Evolutionary conservation across 768 basidiomycete species (phyloP).

Genomic region (Crucibulum laeve): DNA sequence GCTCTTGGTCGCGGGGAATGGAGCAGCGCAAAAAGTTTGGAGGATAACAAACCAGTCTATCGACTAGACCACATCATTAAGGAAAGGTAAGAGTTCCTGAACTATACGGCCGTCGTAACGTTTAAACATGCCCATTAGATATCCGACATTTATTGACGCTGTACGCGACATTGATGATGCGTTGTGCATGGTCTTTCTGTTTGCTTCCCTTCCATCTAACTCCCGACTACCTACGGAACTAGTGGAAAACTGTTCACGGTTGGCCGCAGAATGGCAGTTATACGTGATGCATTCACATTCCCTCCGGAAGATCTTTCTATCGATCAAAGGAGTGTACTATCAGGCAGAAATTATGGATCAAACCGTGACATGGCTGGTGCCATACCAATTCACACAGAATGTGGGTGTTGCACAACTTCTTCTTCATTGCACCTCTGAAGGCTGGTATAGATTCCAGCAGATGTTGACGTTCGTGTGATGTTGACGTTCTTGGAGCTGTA

Average conservation of each 20-base stretch:
- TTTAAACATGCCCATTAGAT: constrained; percentile 44
- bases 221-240: constrained; percentile 76
- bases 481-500: constrained; percentile 97
- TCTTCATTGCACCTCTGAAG: constrained; percentile 6
- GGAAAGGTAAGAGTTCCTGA: constrained; percentile 65
- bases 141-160: constrained; percentile 95
- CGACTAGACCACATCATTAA: constrained; percentile 95
- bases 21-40: constrained; percentile 89
- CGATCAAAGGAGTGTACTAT: constrained; percentile 97
- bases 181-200: constrained; percentile 90
- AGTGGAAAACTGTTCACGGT: constrained; percentile 84
- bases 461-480: constrained; percentile 98
- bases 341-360: constrained; percentile 95
- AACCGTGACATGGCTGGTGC: constrained; percentile 92
- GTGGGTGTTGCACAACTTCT: constrained; percentile 37
- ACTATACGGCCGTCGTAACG: constrained; percentile 4
- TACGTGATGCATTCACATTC: constrained; percentile 87
- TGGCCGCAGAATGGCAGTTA: constrained; percentile 95
- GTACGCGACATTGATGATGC: constrained; percentile 96
- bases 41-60: constrained; percentile 91
- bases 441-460: constrained; percentile 70
- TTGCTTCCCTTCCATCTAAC: constrained; percentile 87
- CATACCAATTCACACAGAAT: constrained; percentile 95
- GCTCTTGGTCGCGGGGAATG: constrained; percentile 95
- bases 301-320: constrained; percentile 88